phyloP scores from a whole-genome alignment of 2,329 filamentous ascomycete genomes.

The Didymella pomorum region DNA sequence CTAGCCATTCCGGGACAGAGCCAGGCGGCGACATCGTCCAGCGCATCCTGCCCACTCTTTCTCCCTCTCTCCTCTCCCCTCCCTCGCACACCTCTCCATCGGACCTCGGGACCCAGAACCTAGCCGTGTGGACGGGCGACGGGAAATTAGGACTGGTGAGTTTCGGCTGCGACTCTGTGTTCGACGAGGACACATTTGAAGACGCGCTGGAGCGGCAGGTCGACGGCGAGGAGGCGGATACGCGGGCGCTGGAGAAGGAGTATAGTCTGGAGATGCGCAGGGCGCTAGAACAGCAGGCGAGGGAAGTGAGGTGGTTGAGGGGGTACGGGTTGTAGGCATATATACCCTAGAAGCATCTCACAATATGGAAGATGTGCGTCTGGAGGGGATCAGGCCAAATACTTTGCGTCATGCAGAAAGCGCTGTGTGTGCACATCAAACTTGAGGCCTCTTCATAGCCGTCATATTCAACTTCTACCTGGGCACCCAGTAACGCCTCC shows the following conservation, averaged over 20 bases:
- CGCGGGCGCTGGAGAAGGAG: constrained; percentile 63
- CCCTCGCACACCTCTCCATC: constrained; percentile 7
- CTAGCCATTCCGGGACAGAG: neutral
- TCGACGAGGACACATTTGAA: constrained; percentile 43
- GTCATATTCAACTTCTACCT: neutral
- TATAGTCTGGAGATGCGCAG: constrained; percentile 77
- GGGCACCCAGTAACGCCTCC: neutral
- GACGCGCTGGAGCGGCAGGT: constrained; percentile 51
- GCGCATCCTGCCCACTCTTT: constrained; percentile 71
- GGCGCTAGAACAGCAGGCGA: constrained; percentile 78
- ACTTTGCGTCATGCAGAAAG: neutral
- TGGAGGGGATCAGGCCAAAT: too few species aligned
- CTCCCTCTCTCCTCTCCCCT: constrained; percentile 40
- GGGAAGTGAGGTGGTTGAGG: constrained; percentile 78
- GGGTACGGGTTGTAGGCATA: constrained; percentile 63
- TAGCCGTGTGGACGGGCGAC: constrained; percentile 89
- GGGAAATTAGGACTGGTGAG: constrained; percentile 74
- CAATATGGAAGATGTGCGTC: too few species aligned
- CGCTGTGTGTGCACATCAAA: neutral
- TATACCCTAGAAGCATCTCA: too few species aligned
- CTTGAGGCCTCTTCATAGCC: neutral
- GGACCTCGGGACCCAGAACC: constrained; percentile 62
- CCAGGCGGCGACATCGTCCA: constrained; percentile 73
- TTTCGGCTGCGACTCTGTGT: constrained; percentile 50
- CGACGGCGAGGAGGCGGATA: constrained; percentile 42